Evolutionary conservation across 2,329 filamentous ascomycete species (phyloP), one percentile per base, ranked within the genome.

Genomic region (Dactylellina drechsleri): DNA sequence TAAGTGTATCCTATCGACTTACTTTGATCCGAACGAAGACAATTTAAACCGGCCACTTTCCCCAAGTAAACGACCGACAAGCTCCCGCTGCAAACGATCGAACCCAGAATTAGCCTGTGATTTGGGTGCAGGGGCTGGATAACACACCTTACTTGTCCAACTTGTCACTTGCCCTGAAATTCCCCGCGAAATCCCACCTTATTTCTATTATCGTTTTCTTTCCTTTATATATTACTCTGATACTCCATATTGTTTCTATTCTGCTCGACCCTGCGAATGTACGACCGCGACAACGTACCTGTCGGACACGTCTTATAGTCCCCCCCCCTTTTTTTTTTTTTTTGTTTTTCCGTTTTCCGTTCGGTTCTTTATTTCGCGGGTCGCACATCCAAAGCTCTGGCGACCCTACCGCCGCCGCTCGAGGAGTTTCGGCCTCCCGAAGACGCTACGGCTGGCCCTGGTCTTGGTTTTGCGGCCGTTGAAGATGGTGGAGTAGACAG

Each of bases 371-470:
- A 36, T 60, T 58, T 16, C 26, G 26, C 26, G 26, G 26, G 26
- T 28, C 26, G 26, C 7, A 28, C 26, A 28, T 54, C 56, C 60
- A 53, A 67, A 66, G 70, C 70, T 66, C 70, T 74, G 70, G 70
- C 70, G 56, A 54, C 56, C 70, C n/a, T n/a, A n/a, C 54, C 56
- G 31, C 56, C 53, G 62, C 70, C 68, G 60, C 57, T 66, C 61
- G 70, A 67, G 70, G 61, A 61, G 70, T 54, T 61, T 62, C 70
- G 45, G 62, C 53, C 62, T 67, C 62, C 62, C 50, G 70, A 61
- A 26, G 61, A 66, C 57, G 70, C 62, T 64, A 49, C 57, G 23
- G 50, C 50, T 66, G 56, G 52, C 15, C n/a, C 58, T 15, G 45
- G 26, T 49, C 10, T 26, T 13, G 56, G 36, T 45, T n/a, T 18